Evolutionary conservation across 371 early-diverging fungal species (phyloP).

Genomic region (Mortierella sp.): DNA sequence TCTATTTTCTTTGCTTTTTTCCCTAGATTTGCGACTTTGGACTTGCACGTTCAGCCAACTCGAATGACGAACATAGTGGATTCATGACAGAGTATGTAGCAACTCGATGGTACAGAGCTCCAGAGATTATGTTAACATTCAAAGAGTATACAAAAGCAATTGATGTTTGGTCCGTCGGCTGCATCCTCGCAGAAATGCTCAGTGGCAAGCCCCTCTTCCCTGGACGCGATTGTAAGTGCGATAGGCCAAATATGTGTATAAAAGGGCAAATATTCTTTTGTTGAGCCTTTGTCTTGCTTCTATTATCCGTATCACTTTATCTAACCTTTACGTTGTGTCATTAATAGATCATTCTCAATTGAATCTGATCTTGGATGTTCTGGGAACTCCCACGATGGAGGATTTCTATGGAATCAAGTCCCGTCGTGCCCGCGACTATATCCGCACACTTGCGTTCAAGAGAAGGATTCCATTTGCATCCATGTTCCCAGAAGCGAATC

Average conservation of each 20-base stretch:
- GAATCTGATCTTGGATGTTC: slow-evolving; percentile 95
- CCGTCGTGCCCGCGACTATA: slow-evolving; percentile 91
- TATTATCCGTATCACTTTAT: too few species aligned
- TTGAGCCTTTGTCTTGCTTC: not conserved
- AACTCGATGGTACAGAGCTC: slow-evolving; percentile 99
- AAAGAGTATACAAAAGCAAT: slow-evolving; percentile 96
- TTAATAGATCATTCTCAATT: slow-evolving; percentile 92
- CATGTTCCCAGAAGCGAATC: slow-evolving; percentile 88
- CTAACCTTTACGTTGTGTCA: not conserved
- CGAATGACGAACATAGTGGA: slow-evolving; percentile 85
- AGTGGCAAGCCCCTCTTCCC: slow-evolving; percentile 92
- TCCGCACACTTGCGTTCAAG: slow-evolving; percentile 91
- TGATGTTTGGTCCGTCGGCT: slow-evolving; percentile 99
- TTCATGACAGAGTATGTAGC: slow-evolving; percentile 99
- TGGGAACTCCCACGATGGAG: slow-evolving; percentile 97
- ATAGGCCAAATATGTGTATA: too few species aligned
- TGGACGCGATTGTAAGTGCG: slow-evolving; percentile 83
- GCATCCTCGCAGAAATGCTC: slow-evolving; percentile 96
- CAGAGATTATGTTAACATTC: slow-evolving; percentile 98
- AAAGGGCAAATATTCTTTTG: not conserved
- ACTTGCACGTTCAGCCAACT: slow-evolving; percentile 91
- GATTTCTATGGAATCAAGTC: slow-evolving; percentile 87
- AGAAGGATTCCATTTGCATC: slow-evolving; percentile 86
- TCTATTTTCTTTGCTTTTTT: slow-evolving; percentile 4
- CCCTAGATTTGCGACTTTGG: slow-evolving; percentile 94